Evolutionary conservation across 176 grass and related monocot species (phyloP).

Genomic region (Olyra latifolia): DNA sequence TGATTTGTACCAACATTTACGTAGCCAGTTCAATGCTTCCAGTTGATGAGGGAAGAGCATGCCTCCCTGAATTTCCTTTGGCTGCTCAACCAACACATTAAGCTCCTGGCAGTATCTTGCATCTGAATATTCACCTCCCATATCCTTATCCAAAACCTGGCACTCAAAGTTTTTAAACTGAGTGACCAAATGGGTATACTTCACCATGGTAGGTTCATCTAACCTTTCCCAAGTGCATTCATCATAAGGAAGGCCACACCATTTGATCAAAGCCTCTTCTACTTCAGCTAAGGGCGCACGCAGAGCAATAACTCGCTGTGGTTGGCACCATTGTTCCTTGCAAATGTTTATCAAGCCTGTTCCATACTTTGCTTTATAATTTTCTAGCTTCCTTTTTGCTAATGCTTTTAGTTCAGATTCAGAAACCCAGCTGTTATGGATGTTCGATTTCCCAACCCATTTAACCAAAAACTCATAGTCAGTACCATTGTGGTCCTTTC

Average conservation of each 20-base stretch:
- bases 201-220: conserved; percentile 80
- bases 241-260: conserved; percentile 83
- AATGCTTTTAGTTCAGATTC: conserved; percentile 78
- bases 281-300: conserved; percentile 41
- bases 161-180: conserved; percentile 73
- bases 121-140: conserved; percentile 33
- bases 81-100: conserved; percentile 72
- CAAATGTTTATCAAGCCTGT: conserved; percentile 83
- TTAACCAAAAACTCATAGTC: conserved; percentile 88
- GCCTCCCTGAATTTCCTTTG: conserved; percentile 89
- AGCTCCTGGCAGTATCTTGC: conserved; percentile 58
- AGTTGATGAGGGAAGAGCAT: conserved; percentile 92
- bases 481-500: conserved; percentile 28
- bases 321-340: conserved; percentile 91
- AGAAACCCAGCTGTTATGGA: conserved; percentile 91
- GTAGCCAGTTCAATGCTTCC: conserved; percentile 98
- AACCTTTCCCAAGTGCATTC: conserved; percentile 98
- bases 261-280: conserved; percentile 92
- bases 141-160: conserved; percentile 70
- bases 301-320: conserved; percentile 77
- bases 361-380: conserved; percentile 94
- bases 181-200: conserved; percentile 71
- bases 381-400: conserved; percentile 96
- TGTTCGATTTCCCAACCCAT: conserved; percentile 90
- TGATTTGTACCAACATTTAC: conserved; percentile 90